Percentiles rank a stretch among this genome's conserved stretches.
These are phyloP conservation scores for Trichosporon coremiiforme DNA, from an alignment of 1,284 basidiomycete genomes.

Conservation along the genomic window DNA sequence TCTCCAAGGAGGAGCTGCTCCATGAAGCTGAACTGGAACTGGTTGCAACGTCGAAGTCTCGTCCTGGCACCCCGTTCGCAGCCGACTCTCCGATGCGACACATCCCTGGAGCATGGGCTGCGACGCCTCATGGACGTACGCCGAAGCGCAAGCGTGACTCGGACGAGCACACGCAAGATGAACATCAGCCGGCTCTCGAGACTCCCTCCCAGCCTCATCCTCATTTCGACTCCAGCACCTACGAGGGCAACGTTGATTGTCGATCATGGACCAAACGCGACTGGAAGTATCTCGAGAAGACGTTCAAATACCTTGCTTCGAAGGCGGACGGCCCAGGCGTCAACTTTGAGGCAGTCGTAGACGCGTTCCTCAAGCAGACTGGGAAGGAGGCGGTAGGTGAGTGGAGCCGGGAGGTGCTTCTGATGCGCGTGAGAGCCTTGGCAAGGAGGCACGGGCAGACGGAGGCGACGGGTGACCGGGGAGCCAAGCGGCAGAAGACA, in stretches of 20 bases:
- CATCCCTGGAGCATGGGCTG: constrained; percentile 38
- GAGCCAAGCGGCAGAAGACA: not conserved
- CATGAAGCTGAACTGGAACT: constrained; percentile 24
- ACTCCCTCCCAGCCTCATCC: not conserved
- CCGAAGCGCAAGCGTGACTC: constrained; percentile 25
- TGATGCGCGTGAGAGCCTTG: constrained; percentile 11
- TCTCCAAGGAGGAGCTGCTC: constrained; percentile 48
- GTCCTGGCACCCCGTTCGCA: not conserved
- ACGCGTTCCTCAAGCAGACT: constrained; percentile 23
- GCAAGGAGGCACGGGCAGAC: not conserved
- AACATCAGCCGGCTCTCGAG: not conserved
- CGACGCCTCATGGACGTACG: not conserved
- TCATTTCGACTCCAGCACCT: not conserved
- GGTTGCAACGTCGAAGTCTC: not conserved
- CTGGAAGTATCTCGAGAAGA: constrained; percentile 48
- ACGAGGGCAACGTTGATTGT: constrained; percentile 9
- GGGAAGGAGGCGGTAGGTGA: constrained; percentile 23
- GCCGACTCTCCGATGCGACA: not conserved
- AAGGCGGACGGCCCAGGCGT: constrained; percentile 10
- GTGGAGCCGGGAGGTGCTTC: constrained; percentile 21
- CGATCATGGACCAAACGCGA: constrained; percentile 43
- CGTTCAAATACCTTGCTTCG: constrained; percentile 14
- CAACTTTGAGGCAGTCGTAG: constrained; percentile 21
- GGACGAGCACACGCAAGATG: not conserved
- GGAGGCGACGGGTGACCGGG: not conserved